These are phyloP conservation scores for Euphorbia tirucalli DNA, from an alignment of 345 rosid species.

Conservation along the genomic window DNA sequence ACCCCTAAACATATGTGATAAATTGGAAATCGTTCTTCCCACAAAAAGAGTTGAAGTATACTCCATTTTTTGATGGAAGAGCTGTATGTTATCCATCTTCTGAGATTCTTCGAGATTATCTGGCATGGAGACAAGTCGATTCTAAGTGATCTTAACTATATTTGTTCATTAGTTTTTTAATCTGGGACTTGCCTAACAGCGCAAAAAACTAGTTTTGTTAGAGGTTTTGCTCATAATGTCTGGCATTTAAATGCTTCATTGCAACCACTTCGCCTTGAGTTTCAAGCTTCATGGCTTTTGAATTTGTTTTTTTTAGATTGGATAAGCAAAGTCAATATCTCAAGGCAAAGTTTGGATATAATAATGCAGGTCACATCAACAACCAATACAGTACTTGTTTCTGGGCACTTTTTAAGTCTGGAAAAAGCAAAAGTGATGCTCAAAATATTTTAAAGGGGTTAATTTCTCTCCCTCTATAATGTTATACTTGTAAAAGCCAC, in stretches of 20 bases:
- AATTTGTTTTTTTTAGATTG: background rate
- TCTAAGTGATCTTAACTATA: conserved; percentile 49
- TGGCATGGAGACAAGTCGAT: conserved; percentile 97
- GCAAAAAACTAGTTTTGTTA: background rate
- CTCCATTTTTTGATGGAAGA: conserved; percentile 87
- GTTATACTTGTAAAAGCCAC: background rate
- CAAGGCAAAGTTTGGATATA: background rate
- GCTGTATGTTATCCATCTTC: conserved; percentile 81
- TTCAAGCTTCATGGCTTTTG: conserved; percentile 8
- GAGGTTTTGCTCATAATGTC: background rate
- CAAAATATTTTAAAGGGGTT: conserved; percentile 64
- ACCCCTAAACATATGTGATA: conserved; percentile 50
- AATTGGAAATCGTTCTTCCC: conserved; percentile 81
- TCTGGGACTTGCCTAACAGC: no score
- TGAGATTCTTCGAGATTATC: conserved; percentile 74
- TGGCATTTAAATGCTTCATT: background rate
- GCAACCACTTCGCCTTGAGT: background rate
- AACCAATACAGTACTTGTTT: conserved; percentile 94
- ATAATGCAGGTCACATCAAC: conserved; percentile 78
- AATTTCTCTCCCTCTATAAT: background rate
- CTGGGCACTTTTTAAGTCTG: conserved; percentile 89
- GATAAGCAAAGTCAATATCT: background rate
- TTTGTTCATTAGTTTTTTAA: background rate
- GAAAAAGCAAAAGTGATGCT: conserved; percentile 71
- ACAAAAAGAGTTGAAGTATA: conserved; percentile 56